A percentile compares a stretch with the other conserved stretches of the same genome.
Evolutionary conservation across 2,329 filamentous ascomycete genomes (phyloP).

Genomic region (Fusarium sp.): DNA sequence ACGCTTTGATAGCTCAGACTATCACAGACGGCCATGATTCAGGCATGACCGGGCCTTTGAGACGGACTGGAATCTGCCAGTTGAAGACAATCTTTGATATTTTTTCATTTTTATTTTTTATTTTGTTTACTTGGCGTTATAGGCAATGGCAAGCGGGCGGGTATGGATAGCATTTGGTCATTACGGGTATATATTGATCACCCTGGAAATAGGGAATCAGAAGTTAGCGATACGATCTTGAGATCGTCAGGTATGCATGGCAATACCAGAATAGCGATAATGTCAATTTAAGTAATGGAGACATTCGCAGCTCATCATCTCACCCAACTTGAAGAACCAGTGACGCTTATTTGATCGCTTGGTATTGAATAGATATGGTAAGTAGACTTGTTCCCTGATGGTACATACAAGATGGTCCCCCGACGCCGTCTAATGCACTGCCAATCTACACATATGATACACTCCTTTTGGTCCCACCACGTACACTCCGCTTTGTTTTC

Average conservation of each 20-base stretch:
- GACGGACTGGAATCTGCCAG: neutral
- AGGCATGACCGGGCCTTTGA: neutral
- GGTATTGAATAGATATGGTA: slow-evolving; percentile 43
- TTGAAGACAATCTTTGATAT: slow-evolving; percentile 11
- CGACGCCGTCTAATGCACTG: slow-evolving; percentile 58
- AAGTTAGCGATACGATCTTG: slow-evolving; percentile 20
- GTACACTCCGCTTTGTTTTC: slow-evolving; percentile 30
- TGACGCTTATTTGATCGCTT: slow-evolving; percentile 37
- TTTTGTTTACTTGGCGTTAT: slow-evolving; percentile 26
- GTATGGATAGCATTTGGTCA: slow-evolving; percentile 25
- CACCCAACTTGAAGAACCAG: neutral
- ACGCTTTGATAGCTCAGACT: neutral
- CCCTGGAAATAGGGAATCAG: slow-evolving; percentile 11
- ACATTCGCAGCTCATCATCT: neutral
- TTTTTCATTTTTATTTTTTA: neutral
- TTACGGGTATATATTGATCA: slow-evolving; percentile 2
- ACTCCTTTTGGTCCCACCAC: slow-evolving; percentile 41
- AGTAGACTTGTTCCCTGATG: slow-evolving; percentile 45
- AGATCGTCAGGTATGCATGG: slow-evolving; percentile 20
- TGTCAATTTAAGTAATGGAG: slow-evolving; percentile 21
- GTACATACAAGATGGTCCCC: slow-evolving; percentile 50
- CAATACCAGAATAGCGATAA: slow-evolving; percentile 31
- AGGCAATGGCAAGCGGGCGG: slow-evolving; percentile 31
- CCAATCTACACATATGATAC: slow-evolving; percentile 58
- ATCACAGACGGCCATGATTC: neutral